Evolutionary conservation across 2,329 filamentous ascomycete genomes (phyloP).

Genomic region (Alternaria dauci): DNA sequence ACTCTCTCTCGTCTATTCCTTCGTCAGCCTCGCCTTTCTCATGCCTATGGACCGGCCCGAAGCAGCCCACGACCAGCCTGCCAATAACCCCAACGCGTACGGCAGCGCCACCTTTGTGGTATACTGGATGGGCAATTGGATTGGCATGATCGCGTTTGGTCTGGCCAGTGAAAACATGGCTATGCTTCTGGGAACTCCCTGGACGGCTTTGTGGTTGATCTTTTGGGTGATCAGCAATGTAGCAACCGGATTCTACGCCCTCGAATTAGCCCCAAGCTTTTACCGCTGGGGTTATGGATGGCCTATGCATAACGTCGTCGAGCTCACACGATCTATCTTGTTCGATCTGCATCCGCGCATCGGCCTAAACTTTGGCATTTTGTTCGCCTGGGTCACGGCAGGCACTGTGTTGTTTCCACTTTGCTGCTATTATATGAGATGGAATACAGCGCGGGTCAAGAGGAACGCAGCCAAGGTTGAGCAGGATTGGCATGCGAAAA

Average conservation of each 20-base stretch:
- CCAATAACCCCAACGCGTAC: slow-evolving; percentile 63
- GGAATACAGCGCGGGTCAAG: slow-evolving; percentile 45
- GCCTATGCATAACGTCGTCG: slow-evolving; percentile 70
- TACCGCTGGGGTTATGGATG: slow-evolving; percentile 70
- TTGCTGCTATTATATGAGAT: slow-evolving; percentile 54
- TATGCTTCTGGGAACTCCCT: slow-evolving; percentile 69
- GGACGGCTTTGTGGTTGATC: slow-evolving; percentile 70
- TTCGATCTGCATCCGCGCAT: slow-evolving; percentile 67
- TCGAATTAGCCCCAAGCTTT: slow-evolving; percentile 65
- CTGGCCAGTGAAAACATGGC: slow-evolving; percentile 71
- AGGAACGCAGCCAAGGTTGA: slow-evolving; percentile 33
- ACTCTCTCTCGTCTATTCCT: slow-evolving; percentile 68
- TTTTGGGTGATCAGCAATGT: slow-evolving; percentile 75
- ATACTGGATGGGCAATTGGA: slow-evolving; percentile 70
- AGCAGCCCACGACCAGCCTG: slow-evolving; percentile 55
- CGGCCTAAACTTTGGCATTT: slow-evolving; percentile 67
- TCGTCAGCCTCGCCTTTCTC: slow-evolving; percentile 69
- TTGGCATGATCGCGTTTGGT: slow-evolving; percentile 69
- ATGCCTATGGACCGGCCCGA: slow-evolving; percentile 64
- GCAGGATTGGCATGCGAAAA: slow-evolving; percentile 36
- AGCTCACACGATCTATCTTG: slow-evolving; percentile 65
- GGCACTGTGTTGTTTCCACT: slow-evolving; percentile 63
- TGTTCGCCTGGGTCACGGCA: slow-evolving; percentile 66
- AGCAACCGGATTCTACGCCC: slow-evolving; percentile 65
- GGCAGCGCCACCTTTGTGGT: slow-evolving; percentile 66